phyloP scores from a whole-genome alignment of 78 protist genomes.

The Polysphondylium violaceum region DNA sequence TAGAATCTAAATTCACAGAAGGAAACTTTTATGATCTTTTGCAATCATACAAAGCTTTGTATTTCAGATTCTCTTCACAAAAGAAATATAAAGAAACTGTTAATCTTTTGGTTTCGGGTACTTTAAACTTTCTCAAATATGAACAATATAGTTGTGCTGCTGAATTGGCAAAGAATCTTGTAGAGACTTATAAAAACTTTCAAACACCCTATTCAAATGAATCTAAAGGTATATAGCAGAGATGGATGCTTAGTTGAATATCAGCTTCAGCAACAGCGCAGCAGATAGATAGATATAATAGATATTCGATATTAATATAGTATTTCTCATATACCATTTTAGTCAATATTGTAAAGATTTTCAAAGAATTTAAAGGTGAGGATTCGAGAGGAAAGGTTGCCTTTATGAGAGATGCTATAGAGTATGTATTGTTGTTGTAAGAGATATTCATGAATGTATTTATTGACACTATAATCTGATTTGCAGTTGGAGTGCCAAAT shows the following conservation, averaged over 20 bases:
- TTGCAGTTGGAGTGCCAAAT: conserved; percentile 31
- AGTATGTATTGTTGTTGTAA: not conserved
- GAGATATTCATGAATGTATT: not conserved
- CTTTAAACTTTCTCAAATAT: conserved; percentile 41
- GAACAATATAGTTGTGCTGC: conserved; percentile 75
- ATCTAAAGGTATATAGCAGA: conserved; percentile 44
- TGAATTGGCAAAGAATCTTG: conserved; percentile 30
- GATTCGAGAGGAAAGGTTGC: conserved; percentile 33
- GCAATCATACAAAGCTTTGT: conserved; percentile 72
- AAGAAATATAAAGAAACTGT: conserved; percentile 55
- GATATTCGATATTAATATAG: not conserved
- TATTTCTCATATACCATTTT: not conserved
- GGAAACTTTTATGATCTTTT: conserved; percentile 79
- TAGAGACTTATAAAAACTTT: conserved; percentile 51
- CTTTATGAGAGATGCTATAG: conserved; percentile 71
- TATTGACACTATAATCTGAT: not conserved
- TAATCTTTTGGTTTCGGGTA: conserved; percentile 37
- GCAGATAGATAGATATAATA: not conserved
- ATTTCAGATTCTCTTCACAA: conserved; percentile 57
- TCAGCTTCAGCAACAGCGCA: no score
- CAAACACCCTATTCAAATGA: conserved; percentile 23
- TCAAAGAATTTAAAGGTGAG: conserved; percentile 40
- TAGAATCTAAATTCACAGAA: conserved; percentile 44
- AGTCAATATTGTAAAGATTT: conserved; percentile 37
- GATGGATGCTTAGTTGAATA: no score